phyloP scores from a whole-genome alignment of 176 grass and related monocot species.

The Musa itinerans region DNA sequence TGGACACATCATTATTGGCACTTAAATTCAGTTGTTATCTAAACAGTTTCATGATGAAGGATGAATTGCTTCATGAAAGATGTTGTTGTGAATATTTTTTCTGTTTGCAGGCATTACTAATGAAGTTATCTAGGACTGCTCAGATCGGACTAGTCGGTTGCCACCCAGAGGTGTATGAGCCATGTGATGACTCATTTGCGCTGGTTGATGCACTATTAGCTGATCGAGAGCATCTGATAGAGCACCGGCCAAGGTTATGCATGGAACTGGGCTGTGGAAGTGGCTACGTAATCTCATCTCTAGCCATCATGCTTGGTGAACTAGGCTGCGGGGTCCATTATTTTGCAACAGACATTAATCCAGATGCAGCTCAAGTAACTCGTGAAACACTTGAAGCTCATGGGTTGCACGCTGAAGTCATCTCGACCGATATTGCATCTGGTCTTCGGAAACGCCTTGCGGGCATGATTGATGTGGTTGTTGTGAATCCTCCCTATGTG shows the following conservation, averaged over 20 bases:
- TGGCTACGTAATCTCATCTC: slow-evolving; percentile 86
- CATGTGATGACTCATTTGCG: slow-evolving; percentile 89
- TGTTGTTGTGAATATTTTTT: no score
- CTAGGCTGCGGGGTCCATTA: slow-evolving; percentile 56
- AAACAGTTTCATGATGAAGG: no score
- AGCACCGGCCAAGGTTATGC: slow-evolving; percentile 59
- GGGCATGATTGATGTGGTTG: slow-evolving; percentile 71
- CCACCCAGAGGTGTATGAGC: slow-evolving; percentile 89
- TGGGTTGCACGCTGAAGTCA: slow-evolving; percentile 62
- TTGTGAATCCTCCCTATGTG: slow-evolving; percentile 91
- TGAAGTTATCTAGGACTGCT: slow-evolving; percentile 53
- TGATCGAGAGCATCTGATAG: slow-evolving; percentile 52
- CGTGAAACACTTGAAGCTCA: slow-evolving; percentile 67
- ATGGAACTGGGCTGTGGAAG: slow-evolving; percentile 79
- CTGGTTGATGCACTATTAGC: slow-evolving; percentile 92
- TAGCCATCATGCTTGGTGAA: slow-evolving; percentile 76
- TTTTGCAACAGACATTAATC: slow-evolving; percentile 85
- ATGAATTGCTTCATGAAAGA: no score
- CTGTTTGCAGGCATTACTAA: slow-evolving; percentile 23
- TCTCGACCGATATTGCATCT: slow-evolving; percentile 65
- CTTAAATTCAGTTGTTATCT: no score
- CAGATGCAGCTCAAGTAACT: slow-evolving; percentile 62
- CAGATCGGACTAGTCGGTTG: slow-evolving; percentile 61
- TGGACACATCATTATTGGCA: no score
- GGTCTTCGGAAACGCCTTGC: slow-evolving; percentile 58